Percentiles rank a stretch among this genome's conserved stretches.
These are phyloP conservation scores for Sporothrix phasma DNA, from an alignment of 2,329 filamentous ascomycete genomes.

Conservation along the genomic window DNA sequence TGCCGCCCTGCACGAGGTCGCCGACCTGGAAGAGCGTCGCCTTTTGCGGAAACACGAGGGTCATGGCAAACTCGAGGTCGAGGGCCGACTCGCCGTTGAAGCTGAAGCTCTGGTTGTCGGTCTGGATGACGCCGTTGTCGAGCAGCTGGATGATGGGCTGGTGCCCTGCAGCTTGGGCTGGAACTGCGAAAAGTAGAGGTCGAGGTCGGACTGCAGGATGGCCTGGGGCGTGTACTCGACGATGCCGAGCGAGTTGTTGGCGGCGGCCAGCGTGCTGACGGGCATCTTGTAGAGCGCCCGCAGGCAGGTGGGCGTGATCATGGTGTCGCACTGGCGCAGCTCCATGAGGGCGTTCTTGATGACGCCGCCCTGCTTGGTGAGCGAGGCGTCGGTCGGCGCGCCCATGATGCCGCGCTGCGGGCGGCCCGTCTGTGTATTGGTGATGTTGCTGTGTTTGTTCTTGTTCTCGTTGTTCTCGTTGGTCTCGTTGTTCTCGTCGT, in stretches of 20 bases:
- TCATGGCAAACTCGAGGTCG: conserved; percentile 31
- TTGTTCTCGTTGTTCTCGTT: no score
- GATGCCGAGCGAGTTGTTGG: conserved; percentile 42
- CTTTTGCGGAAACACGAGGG: conserved; percentile 41
- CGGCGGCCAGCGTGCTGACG: conserved; percentile 24
- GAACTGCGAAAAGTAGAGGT: conserved; percentile 39
- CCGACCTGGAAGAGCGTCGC: conserved; percentile 41
- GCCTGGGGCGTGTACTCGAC: conserved; percentile 46
- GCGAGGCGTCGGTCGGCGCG: conserved; percentile 20
- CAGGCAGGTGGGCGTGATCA: conserved; percentile 49
- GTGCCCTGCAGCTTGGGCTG: conserved; percentile 31
- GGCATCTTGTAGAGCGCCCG: conserved; percentile 39
- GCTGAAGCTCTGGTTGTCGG: conserved; percentile 28
- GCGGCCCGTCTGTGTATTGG: no score
- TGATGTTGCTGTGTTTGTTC: no score
- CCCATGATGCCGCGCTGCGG: conserved; percentile 25
- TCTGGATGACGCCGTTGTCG: conserved; percentile 29
- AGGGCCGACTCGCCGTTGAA: conserved; percentile 31
- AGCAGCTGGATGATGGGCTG: conserved; percentile 26
- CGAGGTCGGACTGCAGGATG: conserved; percentile 40
- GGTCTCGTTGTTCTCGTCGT: no score
- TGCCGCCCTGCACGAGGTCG: conserved; percentile 26
- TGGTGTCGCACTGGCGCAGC: conserved; percentile 36
- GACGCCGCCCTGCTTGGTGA: conserved; percentile 25
- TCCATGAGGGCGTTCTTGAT: conserved; percentile 25